Evolutionary conservation across 2,329 filamentous ascomycete species (phyloP).

Genomic region (Apiospora malaysiana): DNA sequence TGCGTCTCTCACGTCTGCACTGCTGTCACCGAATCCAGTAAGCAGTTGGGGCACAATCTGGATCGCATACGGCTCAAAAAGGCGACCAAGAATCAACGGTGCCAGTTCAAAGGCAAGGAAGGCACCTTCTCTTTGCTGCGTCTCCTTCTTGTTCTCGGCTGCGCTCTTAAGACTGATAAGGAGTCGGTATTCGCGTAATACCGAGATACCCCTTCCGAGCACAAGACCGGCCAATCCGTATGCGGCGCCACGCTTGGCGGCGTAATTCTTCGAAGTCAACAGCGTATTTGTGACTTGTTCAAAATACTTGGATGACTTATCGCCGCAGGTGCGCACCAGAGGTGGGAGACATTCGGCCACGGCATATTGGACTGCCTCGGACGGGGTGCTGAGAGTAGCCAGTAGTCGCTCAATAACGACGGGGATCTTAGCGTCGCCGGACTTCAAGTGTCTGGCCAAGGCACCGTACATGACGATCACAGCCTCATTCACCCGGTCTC

Average conservation of each 20-base stretch:
- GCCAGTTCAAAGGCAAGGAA: constrained; percentile 91
- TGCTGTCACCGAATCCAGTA: constrained; percentile 86
- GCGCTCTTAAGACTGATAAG: constrained; percentile 81
- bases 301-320: constrained; percentile 81
- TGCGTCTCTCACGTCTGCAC: constrained; percentile 87
- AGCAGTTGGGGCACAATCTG: constrained; percentile 92
- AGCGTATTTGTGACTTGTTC: constrained; percentile 81
- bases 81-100: constrained; percentile 80
- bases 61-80: constrained; percentile 97
- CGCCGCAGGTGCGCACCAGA: constrained; percentile 79
- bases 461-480: constrained; percentile 98
- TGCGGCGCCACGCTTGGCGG: constrained; percentile 88
- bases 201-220: constrained; percentile 81
- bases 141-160: constrained; percentile 94
- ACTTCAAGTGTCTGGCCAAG: constrained; percentile 82
- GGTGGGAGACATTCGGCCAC: constrained; percentile 94
- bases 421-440: constrained; percentile 86
- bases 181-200: constrained; percentile 84
- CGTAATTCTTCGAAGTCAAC: constrained; percentile 88
- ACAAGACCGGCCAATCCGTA: constrained; percentile 94
- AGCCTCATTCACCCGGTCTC: constrained; percentile 93
- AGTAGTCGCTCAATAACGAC: constrained; percentile 87
- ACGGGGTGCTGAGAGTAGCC: constrained; percentile 88
- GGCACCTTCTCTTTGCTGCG: constrained; percentile 85
- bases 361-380: constrained; percentile 95